A percentile compares a stretch with the other conserved stretches of the same genome.
Evolutionary conservation across 495 filamentous ascomycete genomes (phyloP).

Genomic region (Hypoxylon fuscum): DNA sequence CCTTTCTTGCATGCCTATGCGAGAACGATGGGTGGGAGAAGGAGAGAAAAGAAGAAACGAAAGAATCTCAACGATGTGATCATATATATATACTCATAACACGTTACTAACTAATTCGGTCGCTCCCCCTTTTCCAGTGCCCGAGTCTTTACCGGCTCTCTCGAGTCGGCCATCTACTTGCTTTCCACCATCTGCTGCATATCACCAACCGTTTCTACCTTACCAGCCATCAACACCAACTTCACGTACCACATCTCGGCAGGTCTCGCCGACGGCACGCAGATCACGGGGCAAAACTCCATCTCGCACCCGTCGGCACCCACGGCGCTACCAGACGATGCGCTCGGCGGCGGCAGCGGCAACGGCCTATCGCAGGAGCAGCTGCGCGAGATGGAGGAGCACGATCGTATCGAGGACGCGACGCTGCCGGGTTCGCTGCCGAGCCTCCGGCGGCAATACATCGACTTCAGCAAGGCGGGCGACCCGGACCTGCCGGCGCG

Average conservation of each 20-base stretch:
- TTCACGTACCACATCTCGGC: slow-evolving; percentile 94
- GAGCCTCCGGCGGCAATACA: slow-evolving; percentile 78
- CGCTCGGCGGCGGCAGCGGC: slow-evolving; percentile 32
- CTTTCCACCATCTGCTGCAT: slow-evolving; percentile 83
- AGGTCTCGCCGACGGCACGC: slow-evolving; percentile 74
- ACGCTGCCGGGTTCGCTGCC: slow-evolving; percentile 87
- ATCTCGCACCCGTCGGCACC: slow-evolving; percentile 82
- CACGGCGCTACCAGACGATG: slow-evolving; percentile 56
- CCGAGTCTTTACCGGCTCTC: slow-evolving; percentile 80
- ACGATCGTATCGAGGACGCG: slow-evolving; percentile 77
- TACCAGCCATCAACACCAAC: slow-evolving; percentile 92
- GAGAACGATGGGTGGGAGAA: background rate
- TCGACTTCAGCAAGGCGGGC: slow-evolving; percentile 76
- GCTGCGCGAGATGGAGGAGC: slow-evolving; percentile 51
- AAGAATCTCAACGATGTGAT: background rate
- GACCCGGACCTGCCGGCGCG: slow-evolving; percentile 74
- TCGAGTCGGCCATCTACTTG: slow-evolving; percentile 84
- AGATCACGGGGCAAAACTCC: slow-evolving; percentile 91
- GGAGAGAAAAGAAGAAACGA: too few relatives aligned
- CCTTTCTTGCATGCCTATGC: background rate
- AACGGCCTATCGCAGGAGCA: slow-evolving; percentile 31
- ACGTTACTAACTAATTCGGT: background rate
- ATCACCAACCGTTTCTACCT: slow-evolving; percentile 74
- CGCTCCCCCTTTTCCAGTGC: slow-evolving; percentile 55
- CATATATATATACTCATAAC: background rate